Conservation (phyloP, 495 filamentous ascomycete genomes). For the Neurospora sp. region DNA sequence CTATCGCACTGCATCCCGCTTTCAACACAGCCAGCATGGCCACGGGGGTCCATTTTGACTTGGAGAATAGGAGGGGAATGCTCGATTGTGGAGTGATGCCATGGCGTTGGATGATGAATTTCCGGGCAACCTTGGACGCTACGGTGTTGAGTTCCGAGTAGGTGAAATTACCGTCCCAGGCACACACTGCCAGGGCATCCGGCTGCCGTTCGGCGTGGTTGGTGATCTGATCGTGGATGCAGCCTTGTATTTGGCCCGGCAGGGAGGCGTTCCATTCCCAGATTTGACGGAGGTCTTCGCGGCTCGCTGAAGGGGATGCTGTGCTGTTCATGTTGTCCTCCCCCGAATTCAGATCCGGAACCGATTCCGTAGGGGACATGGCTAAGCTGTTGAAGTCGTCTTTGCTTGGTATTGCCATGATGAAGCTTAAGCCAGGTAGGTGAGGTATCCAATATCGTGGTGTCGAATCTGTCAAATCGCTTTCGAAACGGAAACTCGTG, state of each 20-base stretch:
- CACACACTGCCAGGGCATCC: slow-evolving; percentile 13
- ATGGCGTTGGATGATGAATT: slow-evolving; percentile 21
- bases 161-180: slow-evolving; percentile 47
- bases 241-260: slow-evolving; percentile 9
- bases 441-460: background rate
- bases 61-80: slow-evolving; percentile 48
- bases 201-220: slow-evolving; percentile 7
- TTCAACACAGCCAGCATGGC: slow-evolving; percentile 46
- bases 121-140: slow-evolving; percentile 33
- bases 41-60: slow-evolving; percentile 45
- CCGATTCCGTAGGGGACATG: background rate
- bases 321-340: background rate
- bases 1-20: slow-evolving; percentile 47
- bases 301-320: background rate
- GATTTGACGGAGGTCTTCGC: slow-evolving; percentile 2
- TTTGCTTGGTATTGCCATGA: background rate
- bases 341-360: background rate
- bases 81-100: slow-evolving; percentile 42
- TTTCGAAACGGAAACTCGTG: too few species aligned
- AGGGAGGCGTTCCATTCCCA: slow-evolving; percentile 10
- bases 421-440: background rate
- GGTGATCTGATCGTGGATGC: slow-evolving; percentile 20
- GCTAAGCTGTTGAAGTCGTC: background rate
- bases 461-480: background rate
- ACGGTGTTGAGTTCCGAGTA: slow-evolving; percentile 38